Conservation (phyloP, 116 monocot species). For the Phalaenopsis hybrid region DNA sequence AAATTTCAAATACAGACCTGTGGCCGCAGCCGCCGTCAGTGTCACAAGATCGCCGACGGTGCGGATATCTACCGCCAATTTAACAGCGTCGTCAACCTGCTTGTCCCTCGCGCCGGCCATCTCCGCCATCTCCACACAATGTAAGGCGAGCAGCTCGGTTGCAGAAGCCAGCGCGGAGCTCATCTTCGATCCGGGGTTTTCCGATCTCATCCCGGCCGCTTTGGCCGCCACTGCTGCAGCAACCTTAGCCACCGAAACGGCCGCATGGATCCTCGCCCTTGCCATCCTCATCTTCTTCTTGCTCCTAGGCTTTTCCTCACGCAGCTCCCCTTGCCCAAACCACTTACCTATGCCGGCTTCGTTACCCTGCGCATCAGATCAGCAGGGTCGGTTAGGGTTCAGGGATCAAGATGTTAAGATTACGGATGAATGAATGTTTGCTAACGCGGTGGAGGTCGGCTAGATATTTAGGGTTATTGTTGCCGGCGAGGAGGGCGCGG, state of each 20-base stretch:
- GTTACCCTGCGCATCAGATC: background rate
- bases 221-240: constrained; percentile 74
- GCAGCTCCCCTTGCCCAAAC: constrained; percentile 39
- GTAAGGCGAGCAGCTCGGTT: constrained; percentile 72
- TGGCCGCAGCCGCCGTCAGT: constrained; percentile 85
- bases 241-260: constrained; percentile 60
- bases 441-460: constrained; percentile 17
- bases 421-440: background rate
- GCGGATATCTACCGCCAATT: constrained; percentile 54
- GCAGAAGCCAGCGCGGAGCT: constrained; percentile 59
- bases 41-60: constrained; percentile 75
- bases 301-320: constrained; percentile 17
- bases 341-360: constrained; percentile 27
- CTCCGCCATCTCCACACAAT: constrained; percentile 71
- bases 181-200: constrained; percentile 32
- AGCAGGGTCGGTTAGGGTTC: constrained; percentile 6
- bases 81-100: constrained; percentile 36
- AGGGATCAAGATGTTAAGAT: background rate
- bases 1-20: constrained; percentile 16
- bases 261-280: constrained; percentile 59
- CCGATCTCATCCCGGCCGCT: constrained; percentile 19
- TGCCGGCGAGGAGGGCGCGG: constrained; percentile 38
- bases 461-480: constrained; percentile 31
- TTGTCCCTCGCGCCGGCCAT: constrained; percentile 42
- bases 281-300: constrained; percentile 64